These are phyloP conservation scores for Penicillium glabrum DNA, from an alignment of 2,329 filamentous ascomycete genomes.

Conservation along the genomic window DNA sequence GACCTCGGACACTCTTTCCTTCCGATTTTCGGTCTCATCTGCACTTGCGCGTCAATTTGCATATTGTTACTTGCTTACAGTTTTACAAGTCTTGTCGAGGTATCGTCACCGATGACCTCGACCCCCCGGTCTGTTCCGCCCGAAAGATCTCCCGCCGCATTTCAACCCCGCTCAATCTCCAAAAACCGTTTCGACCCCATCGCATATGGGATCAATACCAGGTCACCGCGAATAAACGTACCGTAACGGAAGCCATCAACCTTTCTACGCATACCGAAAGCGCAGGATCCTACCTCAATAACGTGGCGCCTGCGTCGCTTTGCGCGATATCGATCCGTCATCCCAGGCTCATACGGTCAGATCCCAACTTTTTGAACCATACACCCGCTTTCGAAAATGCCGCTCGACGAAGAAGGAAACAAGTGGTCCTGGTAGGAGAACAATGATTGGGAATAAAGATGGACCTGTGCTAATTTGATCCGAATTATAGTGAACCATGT, in stretches of 20 bases:
- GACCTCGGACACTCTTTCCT: background rate
- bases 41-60: too few relatives aligned
- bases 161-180: conserved; percentile 2
- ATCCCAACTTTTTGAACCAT: background rate
- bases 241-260: background rate
- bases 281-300: background rate
- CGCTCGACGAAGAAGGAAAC: conserved; percentile 44
- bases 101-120: conserved; percentile 6
- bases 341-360: conserved; percentile 8
- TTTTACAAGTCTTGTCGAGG: background rate
- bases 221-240: background rate
- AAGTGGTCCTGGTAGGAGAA: conserved; percentile 48
- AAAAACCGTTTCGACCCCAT: background rate
- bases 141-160: background rate
- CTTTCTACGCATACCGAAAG: background rate
- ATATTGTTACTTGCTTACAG: background rate
- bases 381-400: conserved; percentile 32
- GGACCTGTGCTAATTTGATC: background rate
- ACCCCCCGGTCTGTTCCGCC: background rate
- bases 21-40: background rate
- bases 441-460: background rate
- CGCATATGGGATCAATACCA: background rate
- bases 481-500: conserved; percentile 44
- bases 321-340: conserved; percentile 7
- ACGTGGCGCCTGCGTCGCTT: conserved; percentile 4